A percentile compares a stretch with the other conserved stretches of the same genome.
phyloP scores from a whole-genome alignment of 768 basidiomycete genomes.

The Boletellus ananiceps region DNA sequence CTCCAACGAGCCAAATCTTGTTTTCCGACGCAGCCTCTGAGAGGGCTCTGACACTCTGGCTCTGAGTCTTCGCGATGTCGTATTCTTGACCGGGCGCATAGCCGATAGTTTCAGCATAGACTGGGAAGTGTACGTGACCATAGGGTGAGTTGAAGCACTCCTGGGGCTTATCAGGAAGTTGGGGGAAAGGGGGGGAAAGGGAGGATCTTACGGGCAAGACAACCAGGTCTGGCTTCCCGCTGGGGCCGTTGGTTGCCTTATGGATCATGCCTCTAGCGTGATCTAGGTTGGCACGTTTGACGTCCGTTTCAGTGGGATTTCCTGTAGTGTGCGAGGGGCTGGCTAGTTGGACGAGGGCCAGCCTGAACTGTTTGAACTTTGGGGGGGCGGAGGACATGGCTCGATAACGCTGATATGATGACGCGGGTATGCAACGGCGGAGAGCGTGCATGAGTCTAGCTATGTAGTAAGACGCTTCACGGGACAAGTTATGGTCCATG shows the following conservation, averaged over 20 bases:
- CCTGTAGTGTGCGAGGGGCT: conserved; percentile 43
- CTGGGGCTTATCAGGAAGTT: conserved; percentile 32
- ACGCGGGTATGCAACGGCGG: conserved; percentile 8
- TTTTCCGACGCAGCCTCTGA: conserved; percentile 75
- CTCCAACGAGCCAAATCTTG: conserved; percentile 89
- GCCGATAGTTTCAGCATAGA: conserved; percentile 76
- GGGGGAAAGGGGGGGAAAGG: not conserved
- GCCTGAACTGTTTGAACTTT: conserved; percentile 65
- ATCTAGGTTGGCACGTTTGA: conserved; percentile 71
- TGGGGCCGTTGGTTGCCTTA: conserved; percentile 51
- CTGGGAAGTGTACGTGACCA: conserved; percentile 73
- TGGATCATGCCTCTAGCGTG: conserved; percentile 79
- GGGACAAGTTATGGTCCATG: conserved; percentile 31
- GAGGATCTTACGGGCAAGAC: conserved; percentile 68
- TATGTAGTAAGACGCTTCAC: not conserved
- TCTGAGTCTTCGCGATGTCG: conserved; percentile 49
- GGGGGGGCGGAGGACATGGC: conserved; percentile 31
- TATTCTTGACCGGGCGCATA: conserved; percentile 57
- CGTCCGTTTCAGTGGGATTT: conserved; percentile 27
- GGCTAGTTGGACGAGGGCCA: conserved; percentile 92
- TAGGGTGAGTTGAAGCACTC: conserved; percentile 91
- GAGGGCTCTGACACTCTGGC: conserved; percentile 79
- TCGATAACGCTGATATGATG: conserved; percentile 3
- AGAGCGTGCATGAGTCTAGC: conserved; percentile 12
- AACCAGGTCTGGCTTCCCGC: conserved; percentile 65